Evolutionary conservation across 2,329 filamentous ascomycete genomes (phyloP).

Genomic region (Xylaria polymorpha): DNA sequence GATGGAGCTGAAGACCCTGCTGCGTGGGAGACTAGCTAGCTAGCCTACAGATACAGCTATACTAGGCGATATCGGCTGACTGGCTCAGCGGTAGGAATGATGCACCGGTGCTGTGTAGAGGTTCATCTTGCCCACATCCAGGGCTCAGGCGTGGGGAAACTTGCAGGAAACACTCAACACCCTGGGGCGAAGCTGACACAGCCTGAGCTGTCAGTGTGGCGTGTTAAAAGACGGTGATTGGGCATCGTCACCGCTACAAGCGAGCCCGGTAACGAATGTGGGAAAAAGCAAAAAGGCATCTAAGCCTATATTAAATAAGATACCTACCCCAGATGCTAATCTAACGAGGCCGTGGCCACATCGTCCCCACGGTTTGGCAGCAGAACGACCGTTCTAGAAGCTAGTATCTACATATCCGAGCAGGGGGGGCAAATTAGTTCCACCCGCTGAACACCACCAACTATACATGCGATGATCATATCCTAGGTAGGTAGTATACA

Average conservation of each 20-base stretch:
- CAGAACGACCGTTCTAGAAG: neutral
- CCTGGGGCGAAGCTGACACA: conserved; percentile 25
- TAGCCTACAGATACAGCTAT: neutral
- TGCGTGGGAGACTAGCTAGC: neutral
- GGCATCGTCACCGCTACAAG: conserved; percentile 5
- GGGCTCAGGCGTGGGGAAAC: conserved; percentile 5
- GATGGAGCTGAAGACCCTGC: conserved; percentile 7
- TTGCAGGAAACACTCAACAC: conserved; percentile 18
- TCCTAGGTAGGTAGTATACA: neutral
- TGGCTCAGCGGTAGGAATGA: neutral
- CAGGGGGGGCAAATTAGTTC: neutral
- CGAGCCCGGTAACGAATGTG: conserved; percentile 8
- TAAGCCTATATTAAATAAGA: conserved; percentile 1
- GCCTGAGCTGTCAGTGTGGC: conserved; percentile 10
- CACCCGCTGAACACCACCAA: neutral
- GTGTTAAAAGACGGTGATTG: neutral
- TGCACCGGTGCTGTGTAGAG: conserved; percentile 4
- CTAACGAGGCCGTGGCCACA: neutral
- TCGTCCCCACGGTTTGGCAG: neutral
- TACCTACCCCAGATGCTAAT: neutral
- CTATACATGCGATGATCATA: neutral
- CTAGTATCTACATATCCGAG: neutral
- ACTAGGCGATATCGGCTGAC: neutral
- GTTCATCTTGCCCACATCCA: conserved; percentile 19
- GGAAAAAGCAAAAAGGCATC: conserved; percentile 14